Evolutionary conservation across 495 filamentous ascomycete genomes (phyloP), one percentile per base, ranked within the genome.

Genomic region (Platismatia glauca): DNA sequence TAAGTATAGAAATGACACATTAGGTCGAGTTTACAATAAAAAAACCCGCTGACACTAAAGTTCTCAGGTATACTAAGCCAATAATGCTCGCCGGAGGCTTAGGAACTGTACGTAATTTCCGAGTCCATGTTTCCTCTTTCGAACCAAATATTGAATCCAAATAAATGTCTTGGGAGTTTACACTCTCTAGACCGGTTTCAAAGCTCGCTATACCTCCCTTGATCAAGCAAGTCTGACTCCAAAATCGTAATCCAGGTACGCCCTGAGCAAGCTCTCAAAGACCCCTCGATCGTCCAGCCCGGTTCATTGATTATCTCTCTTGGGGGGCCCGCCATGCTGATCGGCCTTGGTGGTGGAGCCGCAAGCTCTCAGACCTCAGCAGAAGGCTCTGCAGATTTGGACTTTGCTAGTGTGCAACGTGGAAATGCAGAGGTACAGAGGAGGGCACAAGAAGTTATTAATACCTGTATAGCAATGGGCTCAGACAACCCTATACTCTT

Each of bases 1-100:
- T 98, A 95, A 68, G 29, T 12, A 3, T 24, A 1, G 7, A 13
- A 3, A 3, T 29, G 27, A 55, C 31, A 0, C 31, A 22, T 7
- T n/a, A 9, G 12, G 20, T 43, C 41, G 41, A n/a, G 34, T 4
- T 4, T 9, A 5, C 9, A 35, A 7, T 2, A 41, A 20, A 41
- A 18, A 11, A 3, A 4, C 4, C 12, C 50, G 24, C 52, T 55
- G 52, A 55, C 52, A 6, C 27, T 55, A 20, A 3, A 20, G n/a
- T 0, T 4, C 18, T 18, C 15, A 56, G 53, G 18, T 97, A 95
- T 67, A 93, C 97, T 78, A 98, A 98, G 76, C 94, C 94, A 9
- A 97, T 98, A 73, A 96, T 98, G 91, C 87, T 98, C 77, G 94
- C 95, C 61, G 95, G 94, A 64, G 94, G 95, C 70, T 82, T 96